Evolutionary conservation across 768 basidiomycete genomes (phyloP).

Genomic region (Clitopilus passeckerianus): DNA sequence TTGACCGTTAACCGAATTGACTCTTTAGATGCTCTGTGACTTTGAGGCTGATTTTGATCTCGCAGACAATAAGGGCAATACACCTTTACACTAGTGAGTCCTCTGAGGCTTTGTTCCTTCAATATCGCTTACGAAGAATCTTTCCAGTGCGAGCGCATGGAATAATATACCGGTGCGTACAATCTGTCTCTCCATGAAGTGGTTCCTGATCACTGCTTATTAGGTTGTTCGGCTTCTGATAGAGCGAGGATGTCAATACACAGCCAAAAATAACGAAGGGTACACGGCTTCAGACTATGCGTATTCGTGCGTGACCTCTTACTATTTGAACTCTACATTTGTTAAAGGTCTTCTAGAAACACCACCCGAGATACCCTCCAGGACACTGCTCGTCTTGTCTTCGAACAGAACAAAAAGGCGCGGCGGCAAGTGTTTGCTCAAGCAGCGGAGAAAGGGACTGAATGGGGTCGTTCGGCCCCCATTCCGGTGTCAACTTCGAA

Average conservation of each 20-base stretch:
- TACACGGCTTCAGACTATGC: constrained; percentile 93
- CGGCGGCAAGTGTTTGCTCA: constrained; percentile 70
- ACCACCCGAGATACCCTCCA: constrained; percentile 75
- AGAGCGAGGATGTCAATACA: constrained; percentile 82
- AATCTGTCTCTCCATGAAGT: constrained; percentile 3
- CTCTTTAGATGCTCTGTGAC: constrained; percentile 79
- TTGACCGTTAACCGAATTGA: not conserved
- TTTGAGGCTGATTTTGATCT: constrained; percentile 87
- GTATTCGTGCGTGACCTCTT: constrained; percentile 58
- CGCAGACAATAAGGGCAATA: constrained; percentile 88
- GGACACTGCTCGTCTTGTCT: constrained; percentile 74
- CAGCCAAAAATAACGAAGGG: constrained; percentile 83
- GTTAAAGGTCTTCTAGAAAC: constrained; percentile 36
- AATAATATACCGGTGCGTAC: constrained; percentile 68
- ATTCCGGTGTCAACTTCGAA: constrained; percentile 36
- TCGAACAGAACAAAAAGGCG: constrained; percentile 74
- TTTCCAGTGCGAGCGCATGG: constrained; percentile 78
- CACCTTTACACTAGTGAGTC: constrained; percentile 87
- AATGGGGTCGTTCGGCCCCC: constrained; percentile 44
- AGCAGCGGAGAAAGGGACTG: constrained; percentile 61
- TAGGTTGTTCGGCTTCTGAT: constrained; percentile 84
- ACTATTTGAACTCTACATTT: not conserved
- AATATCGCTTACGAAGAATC: constrained; percentile 1
- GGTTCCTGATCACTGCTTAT: constrained; percentile 2
- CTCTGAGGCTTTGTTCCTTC: constrained; percentile 3